Percentiles rank a stretch among this genome's conserved stretches.
phyloP scores from a whole-genome alignment of 2,329 filamentous ascomycete genomes.

The Diaporthe australafricana region DNA sequence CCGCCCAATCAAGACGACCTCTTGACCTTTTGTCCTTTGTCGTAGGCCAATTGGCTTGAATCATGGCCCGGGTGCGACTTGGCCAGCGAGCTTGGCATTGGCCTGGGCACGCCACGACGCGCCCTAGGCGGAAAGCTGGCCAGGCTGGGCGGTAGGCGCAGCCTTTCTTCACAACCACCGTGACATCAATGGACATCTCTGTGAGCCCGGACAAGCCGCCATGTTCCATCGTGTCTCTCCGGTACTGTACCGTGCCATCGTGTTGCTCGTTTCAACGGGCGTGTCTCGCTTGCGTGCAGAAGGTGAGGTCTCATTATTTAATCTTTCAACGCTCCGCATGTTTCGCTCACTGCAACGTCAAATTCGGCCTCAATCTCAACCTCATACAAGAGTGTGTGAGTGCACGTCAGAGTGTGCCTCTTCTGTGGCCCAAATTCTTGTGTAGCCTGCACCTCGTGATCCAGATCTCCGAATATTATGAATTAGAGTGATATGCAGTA shows the following conservation, averaged over 20 bases:
- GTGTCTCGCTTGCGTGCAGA: slow-evolving; percentile 1
- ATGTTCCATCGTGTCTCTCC: slow-evolving; percentile 17
- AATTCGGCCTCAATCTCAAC: no score
- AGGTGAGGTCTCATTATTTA: slow-evolving; percentile 1
- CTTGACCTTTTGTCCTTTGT: not conserved
- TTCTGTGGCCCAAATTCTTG: not conserved
- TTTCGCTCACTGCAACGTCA: not conserved
- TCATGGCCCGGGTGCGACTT: not conserved
- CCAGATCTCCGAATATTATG: not conserved
- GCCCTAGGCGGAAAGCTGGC: not conserved
- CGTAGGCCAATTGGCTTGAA: not conserved
- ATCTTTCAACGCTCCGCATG: not conserved
- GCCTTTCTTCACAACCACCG: not conserved
- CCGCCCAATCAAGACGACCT: not conserved
- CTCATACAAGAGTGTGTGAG: no score
- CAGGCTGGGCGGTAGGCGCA: slow-evolving; percentile 8
- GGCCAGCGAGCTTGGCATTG: slow-evolving; percentile 8
- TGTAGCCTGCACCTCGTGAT: not conserved
- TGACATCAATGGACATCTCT: slow-evolving; percentile 1
- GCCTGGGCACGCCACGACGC: not conserved
- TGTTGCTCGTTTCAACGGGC: not conserved
- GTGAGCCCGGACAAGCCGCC: not conserved
- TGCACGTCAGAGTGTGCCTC: not conserved
- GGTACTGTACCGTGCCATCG: not conserved
- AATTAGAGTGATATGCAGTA: not conserved